Evolutionary conservation across 2,329 filamentous ascomycete species (phyloP).

Genomic region (Colletotrichum higginsianum): DNA sequence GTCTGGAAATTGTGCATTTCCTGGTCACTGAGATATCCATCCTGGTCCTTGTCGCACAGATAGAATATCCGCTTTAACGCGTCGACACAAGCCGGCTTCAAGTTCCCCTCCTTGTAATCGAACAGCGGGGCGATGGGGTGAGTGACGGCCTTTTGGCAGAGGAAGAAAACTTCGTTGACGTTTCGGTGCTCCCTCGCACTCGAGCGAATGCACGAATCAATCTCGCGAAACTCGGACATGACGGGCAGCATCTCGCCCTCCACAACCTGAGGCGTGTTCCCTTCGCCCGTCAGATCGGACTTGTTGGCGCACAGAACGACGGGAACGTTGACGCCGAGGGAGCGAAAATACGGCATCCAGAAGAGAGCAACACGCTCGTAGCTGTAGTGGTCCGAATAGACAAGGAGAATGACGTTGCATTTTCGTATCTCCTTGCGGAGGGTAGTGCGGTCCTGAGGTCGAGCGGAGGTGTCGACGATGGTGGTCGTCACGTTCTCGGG

Average conservation of each 20-base stretch:
- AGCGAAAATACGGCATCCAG: conserved; percentile 98
- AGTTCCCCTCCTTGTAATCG: conserved; percentile 90
- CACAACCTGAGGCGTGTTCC: conserved; percentile 85
- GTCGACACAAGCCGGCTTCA: conserved; percentile 91
- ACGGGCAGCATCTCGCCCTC: conserved; percentile 98
- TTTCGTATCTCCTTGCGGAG: conserved; percentile 96
- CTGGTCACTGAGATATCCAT: conserved; percentile 89
- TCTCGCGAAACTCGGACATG: conserved; percentile 99
- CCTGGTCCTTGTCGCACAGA: conserved; percentile 95
- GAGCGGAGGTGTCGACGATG: conserved; percentile 96
- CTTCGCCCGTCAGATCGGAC: conserved; percentile 85
- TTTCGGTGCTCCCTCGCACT: conserved; percentile 94
- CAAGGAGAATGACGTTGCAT: conserved; percentile 95
- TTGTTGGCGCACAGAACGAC: conserved; percentile 98
- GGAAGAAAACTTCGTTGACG: conserved; percentile 96
- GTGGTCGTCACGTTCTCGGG: conserved; percentile 98
- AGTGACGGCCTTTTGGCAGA: conserved; percentile 98
- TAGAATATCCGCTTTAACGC: conserved; percentile 95
- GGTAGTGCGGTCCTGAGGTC: conserved; percentile 91
- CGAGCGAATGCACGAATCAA: conserved; percentile 96
- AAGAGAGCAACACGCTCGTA: conserved; percentile 97
- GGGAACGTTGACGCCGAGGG: conserved; percentile 97
- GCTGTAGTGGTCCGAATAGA: conserved; percentile 99
- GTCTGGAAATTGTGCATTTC: conserved; percentile 93
- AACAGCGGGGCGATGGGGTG: conserved; percentile 97